These are phyloP conservation scores for Biscogniauxia sp. DNA, from an alignment of 2,329 filamentous ascomycete species.

Conservation along the genomic window DNA sequence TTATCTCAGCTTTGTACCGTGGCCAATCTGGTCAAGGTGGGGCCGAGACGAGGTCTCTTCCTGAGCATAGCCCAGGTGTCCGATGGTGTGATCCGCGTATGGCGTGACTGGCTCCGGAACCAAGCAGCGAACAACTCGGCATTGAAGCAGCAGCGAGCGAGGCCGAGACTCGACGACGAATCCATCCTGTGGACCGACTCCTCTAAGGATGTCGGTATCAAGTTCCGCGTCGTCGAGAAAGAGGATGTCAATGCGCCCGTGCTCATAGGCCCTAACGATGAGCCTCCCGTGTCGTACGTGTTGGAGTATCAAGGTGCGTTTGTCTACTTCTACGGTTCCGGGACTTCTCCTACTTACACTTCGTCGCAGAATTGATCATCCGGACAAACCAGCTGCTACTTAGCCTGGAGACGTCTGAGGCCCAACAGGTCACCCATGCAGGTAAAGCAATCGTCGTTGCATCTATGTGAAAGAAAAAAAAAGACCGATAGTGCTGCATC, in stretches of 20 bases:
- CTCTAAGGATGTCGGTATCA: slow-evolving; percentile 63
- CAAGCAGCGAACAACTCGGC: slow-evolving; percentile 26
- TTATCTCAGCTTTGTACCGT: slow-evolving; percentile 73
- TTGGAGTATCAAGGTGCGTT: slow-evolving; percentile 69
- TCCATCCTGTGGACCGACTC: slow-evolving; percentile 68
- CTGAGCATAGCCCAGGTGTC: slow-evolving; percentile 63
- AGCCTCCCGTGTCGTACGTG: slow-evolving; percentile 66
- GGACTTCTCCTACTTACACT: slow-evolving; percentile 9
- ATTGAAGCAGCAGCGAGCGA: slow-evolving; percentile 24
- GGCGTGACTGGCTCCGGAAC: slow-evolving; percentile 66
- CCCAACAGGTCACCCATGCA: slow-evolving; percentile 56
- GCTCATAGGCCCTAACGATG: slow-evolving; percentile 57
- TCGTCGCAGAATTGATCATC: slow-evolving; percentile 62
- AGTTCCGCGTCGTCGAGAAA: slow-evolving; percentile 60
- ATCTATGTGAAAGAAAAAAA: slow-evolving; percentile 37
- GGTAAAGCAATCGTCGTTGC: slow-evolving; percentile 68
- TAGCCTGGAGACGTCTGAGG: slow-evolving; percentile 62
- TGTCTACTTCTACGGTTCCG: neutral
- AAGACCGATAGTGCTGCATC: neutral
- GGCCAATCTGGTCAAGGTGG: slow-evolving; percentile 66
- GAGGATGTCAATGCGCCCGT: slow-evolving; percentile 47
- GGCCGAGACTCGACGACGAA: slow-evolving; percentile 22
- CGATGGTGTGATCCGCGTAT: slow-evolving; percentile 68
- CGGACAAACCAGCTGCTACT: slow-evolving; percentile 62
- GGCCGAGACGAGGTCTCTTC: slow-evolving; percentile 60